phyloP scores from a whole-genome alignment of 2,329 filamentous ascomycete species.

The Fusarium luffae region DNA sequence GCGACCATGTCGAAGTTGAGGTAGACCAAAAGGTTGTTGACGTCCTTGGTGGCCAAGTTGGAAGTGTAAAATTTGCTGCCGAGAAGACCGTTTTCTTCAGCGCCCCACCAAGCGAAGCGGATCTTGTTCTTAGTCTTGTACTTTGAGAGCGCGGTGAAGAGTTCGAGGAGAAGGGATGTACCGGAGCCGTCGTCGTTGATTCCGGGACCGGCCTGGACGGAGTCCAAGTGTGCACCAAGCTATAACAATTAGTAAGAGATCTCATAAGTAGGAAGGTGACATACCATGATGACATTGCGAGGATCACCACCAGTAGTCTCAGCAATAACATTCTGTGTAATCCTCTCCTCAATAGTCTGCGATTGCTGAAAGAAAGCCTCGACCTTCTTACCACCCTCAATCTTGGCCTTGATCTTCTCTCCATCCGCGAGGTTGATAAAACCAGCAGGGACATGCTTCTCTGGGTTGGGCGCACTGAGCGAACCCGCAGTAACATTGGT shows the following conservation, averaged over 20 bases:
- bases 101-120: conserved; percentile 41
- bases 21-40: conserved; percentile 37
- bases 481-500: conserved; percentile 39
- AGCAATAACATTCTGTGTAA: conserved; percentile 37
- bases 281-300: conserved; percentile 39
- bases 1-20: conserved; percentile 43
- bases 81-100: conserved; percentile 36
- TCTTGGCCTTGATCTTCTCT: conserved; percentile 51
- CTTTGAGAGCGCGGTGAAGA: conserved; percentile 36
- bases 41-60: conserved; percentile 24
- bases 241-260: neutral
- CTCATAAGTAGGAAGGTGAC: accelerated
- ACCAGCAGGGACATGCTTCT: conserved; percentile 30
- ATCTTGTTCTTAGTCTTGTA: conserved; percentile 45
- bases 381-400: conserved; percentile 53
- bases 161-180: conserved; percentile 31
- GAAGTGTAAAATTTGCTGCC: conserved; percentile 37
- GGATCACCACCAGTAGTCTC: conserved; percentile 35
- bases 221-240: conserved; percentile 35
- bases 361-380: conserved; percentile 35
- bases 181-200: conserved; percentile 40
- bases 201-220: conserved; percentile 36
- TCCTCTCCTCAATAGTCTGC: conserved; percentile 39
- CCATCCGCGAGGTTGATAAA: conserved; percentile 53
- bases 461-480: conserved; percentile 37